Base-by-base conservation (phyloP, 2,329 filamentous ascomycete species). In the Ilyonectria mors-panacis region DNA sequence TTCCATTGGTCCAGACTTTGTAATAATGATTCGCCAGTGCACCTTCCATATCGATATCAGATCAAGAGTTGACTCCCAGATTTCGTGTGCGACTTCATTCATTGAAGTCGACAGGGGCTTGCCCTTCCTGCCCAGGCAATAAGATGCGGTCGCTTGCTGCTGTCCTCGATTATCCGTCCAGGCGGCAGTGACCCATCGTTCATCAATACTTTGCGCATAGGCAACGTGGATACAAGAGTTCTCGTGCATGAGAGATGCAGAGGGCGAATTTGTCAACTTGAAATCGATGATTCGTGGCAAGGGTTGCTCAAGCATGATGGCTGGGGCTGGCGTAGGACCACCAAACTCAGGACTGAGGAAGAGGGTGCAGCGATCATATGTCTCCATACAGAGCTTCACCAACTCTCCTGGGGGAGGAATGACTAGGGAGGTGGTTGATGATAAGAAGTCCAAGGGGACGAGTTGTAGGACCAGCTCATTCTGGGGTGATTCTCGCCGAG, bases 121-220 rank as follows among this genome's bases (percentile, higher is more conserved):
- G 72, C 87, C 84, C 80, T 89, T 86, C 67, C 91, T 84, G 17
- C 89, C 84, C 50, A 95, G 82, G 73, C 92, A 93, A 78, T 94
- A 95, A 0, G 92, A 92, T 1, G 90, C 88, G 17, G 88, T 93
- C 71, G 91, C 89, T 77, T 95, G 92, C 67, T 92, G 89, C 66
- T 88, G 89, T 2, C 94, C 94, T 28, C 88, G 88, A 71, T 90
- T 93, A 76, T 97, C 93, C 1, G 91, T 93, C 94, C 94, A 97
- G 0, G 92, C 92, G 6, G 90, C 92, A 13, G 91, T 92, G 42
- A 96, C 82, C 94, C 94, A 97, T 9, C 91, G 85, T 21, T 92
- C 89, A 77, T 95, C 93, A 12, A 91, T 84, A 75, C 93, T 95
- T 62, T 91, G 87, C 2, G 92, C 89, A 75, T 97, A 97, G 1